Evolutionary conservation across 441 rosid genomes (phyloP).

Genomic region (Populus trichocarpa): DNA sequence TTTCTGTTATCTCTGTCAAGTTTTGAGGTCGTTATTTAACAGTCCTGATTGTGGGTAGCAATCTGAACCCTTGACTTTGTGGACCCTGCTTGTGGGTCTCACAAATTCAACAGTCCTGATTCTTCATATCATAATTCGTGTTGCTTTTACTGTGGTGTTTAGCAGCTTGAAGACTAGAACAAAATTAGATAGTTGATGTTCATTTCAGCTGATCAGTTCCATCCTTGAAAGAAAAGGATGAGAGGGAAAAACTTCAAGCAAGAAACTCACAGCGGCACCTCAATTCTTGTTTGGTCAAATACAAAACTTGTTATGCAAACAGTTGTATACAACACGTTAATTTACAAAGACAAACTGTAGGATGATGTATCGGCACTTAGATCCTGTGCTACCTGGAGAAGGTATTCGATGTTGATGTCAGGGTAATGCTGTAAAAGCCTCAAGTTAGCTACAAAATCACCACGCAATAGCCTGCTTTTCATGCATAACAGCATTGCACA

Average conservation of each 20-base stretch:
- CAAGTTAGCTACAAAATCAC: conserved; percentile 62
- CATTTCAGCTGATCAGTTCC: neutral
- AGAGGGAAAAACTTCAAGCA: neutral
- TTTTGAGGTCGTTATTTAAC: conserved; percentile 7
- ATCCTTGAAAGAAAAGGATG: neutral
- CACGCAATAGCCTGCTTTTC: conserved; percentile 46
- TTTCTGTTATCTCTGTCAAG: neutral
- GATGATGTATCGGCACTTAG: conserved; percentile 47
- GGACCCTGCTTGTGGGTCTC: neutral
- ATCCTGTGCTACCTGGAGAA: conserved; percentile 56
- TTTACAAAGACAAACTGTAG: conserved; percentile 32
- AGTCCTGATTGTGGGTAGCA: too few species aligned
- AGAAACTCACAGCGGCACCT: neutral
- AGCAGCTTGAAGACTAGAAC: neutral
- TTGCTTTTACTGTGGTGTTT: neutral
- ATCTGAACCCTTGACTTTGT: too few species aligned
- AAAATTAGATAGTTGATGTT: neutral
- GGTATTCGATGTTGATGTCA: conserved; percentile 44
- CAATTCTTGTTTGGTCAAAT: neutral
- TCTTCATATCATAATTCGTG: neutral
- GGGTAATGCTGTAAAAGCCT: conserved; percentile 62
- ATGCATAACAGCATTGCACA: conserved; percentile 65
- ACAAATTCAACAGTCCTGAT: neutral
- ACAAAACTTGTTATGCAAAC: neutral
- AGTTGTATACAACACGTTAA: neutral